These are phyloP conservation scores for Cladorrhinum samala DNA, from an alignment of 495 filamentous ascomycete genomes.

Conservation along the genomic window DNA sequence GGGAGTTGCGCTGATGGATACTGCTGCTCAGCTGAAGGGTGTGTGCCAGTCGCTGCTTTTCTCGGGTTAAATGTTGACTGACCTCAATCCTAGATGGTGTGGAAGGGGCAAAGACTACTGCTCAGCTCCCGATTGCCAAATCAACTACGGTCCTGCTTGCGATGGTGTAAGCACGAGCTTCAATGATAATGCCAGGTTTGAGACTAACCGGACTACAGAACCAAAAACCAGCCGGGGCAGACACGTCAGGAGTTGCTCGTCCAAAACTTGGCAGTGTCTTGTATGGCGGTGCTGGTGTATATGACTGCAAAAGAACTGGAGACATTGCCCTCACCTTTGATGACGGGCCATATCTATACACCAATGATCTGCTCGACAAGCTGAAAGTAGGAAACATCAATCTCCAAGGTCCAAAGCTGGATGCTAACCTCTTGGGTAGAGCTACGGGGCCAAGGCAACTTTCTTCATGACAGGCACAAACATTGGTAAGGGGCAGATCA, in stretches of 20 bases:
- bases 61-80: conserved; percentile 29
- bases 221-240: conserved; percentile 52
- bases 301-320: conserved; percentile 56
- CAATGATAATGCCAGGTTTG: not conserved
- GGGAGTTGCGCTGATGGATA: conserved; percentile 50
- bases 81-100: conserved; percentile 43
- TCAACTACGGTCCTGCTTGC: conserved; percentile 58
- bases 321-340: conserved; percentile 73
- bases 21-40: conserved; percentile 63
- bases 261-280: conserved; percentile 51
- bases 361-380: conserved; percentile 60
- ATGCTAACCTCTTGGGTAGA: conserved; percentile 27
- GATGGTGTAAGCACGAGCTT: conserved; percentile 43
- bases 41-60: conserved; percentile 15
- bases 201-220: conserved; percentile 31
- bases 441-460: conserved; percentile 62
- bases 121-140: conserved; percentile 61
- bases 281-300: conserved; percentile 60
- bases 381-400: conserved; percentile 34
- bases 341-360: conserved; percentile 69
- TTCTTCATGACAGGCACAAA: conserved; percentile 79
- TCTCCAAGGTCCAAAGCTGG: not conserved
- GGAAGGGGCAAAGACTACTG: conserved; percentile 59
- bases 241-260: conserved; percentile 54
- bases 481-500: conserved; percentile 64